Conservation (phyloP, 1,284 basidiomycete genomes). For the Hemileia vastatrix region DNA sequence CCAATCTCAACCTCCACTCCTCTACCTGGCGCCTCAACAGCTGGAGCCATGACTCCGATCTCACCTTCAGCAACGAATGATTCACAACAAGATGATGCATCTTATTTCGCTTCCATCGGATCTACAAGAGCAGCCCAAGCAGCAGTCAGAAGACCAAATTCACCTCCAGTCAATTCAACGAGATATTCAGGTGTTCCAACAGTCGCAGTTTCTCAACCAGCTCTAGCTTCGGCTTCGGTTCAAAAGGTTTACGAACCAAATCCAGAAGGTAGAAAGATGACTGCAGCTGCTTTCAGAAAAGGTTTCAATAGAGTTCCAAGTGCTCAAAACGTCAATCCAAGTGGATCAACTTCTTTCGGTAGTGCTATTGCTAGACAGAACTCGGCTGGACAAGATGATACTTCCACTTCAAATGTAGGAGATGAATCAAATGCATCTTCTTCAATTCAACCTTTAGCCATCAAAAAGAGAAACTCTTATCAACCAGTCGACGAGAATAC, state of each 20-base stretch:
- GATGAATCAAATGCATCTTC: constrained; percentile 20
- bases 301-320: constrained; percentile 33
- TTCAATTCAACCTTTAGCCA: constrained; percentile 28
- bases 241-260: constrained; percentile 10
- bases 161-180: constrained; percentile 18
- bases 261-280: constrained; percentile 35
- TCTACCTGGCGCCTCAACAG: constrained; percentile 20
- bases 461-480: constrained; percentile 28
- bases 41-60: neutral
- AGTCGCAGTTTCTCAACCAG: constrained; percentile 8
- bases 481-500: constrained; percentile 20
- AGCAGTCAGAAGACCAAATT: constrained; percentile 30
- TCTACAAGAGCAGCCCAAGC: constrained; percentile 35
- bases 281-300: constrained; percentile 36
- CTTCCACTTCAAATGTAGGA: constrained; percentile 11
- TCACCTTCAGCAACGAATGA: neutral
- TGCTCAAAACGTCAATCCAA: constrained; percentile 8
- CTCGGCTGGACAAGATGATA: constrained; percentile 15
- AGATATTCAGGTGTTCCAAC: constrained; percentile 15
- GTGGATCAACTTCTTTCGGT: neutral
- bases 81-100: constrained; percentile 21
- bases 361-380: constrained; percentile 16
- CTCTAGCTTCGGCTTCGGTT: neutral
- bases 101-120: constrained; percentile 35
- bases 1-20: constrained; percentile 30